Conservation (phyloP, 306 rosid species). For the Lagenaria siceraria region DNA sequence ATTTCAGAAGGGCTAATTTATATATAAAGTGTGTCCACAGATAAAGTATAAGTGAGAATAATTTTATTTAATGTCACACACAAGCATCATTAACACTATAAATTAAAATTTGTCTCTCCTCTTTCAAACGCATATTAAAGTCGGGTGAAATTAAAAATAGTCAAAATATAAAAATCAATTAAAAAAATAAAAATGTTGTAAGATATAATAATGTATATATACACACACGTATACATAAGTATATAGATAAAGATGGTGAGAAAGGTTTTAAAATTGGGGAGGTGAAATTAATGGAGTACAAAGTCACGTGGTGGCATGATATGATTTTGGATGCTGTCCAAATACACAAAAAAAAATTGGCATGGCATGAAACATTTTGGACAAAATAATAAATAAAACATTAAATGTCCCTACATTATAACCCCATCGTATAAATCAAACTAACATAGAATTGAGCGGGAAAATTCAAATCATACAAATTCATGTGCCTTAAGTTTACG, state of each 20-base stretch:
- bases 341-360: neutral
- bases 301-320: conserved; percentile 1
- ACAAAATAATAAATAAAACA: neutral
- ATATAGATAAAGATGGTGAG: neutral
- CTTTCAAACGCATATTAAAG: neutral
- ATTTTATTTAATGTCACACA: neutral
- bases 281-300: neutral
- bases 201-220: neutral
- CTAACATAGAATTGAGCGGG: neutral
- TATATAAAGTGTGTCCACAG: neutral
- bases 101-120: neutral
- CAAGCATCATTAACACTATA: neutral
- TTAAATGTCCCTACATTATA: neutral
- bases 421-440: neutral
- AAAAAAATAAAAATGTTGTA: neutral
- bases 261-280: neutral
- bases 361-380: neutral
- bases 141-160: neutral
- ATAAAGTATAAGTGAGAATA: neutral
- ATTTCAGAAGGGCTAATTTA: neutral
- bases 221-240: neutral
- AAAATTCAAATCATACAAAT: neutral
- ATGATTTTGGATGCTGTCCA: neutral
- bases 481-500: neutral
- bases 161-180: neutral